Base-by-base conservation (phyloP, 2,329 filamentous ascomycete species). In the Aureobasidium leucospermi region DNA sequence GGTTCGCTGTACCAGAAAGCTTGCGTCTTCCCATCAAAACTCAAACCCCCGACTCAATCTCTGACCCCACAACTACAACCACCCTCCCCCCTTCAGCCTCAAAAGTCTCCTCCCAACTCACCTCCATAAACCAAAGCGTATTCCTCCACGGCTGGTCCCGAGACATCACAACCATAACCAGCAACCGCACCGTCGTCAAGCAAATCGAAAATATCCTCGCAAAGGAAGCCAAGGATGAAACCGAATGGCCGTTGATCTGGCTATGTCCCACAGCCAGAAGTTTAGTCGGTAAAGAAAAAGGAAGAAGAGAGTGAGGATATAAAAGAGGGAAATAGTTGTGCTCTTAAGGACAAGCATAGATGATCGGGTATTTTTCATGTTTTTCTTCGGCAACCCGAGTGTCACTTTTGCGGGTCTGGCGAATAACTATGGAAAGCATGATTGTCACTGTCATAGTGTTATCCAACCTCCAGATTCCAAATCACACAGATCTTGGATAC, bases 61-160 rank as follows among this genome's bases (percentile, higher is more conserved):
- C 19, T 19, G 19, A 19, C 19, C 19, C 19, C 19, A 23, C 23
- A 23, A 23, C 23, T 4, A 23, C 23, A 23, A 4, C 23, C 23
- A 23, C 23, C 23, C 23, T 23, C 3, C 23, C 23, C 23, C 23
- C 23, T 23, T 23, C 23, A 3, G 23, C 23, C 23, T 23, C 23
- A 23, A 23, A 23, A 23, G 23, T 23, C 23, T 23, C 23, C 23
- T 23, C 23, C 23, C 73, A 76, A 6, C 74, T 88, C 55, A 84
- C 81, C 0, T 72, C 77, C 11, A 83, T 88, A 60, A 90, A 89
- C 66, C 73, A 79, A n/a, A 85, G 85, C 19, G 87, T 90, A 8
- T 89, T 91, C 67, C 75, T 88, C 56, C 85, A 85, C 67, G 88
- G 88, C 15, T 92, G 88, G 88, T 78, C 78, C 9, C 73, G 76